These are phyloP conservation scores for Fusarium virguliforme DNA, from an alignment of 2,329 filamentous ascomycete genomes.

Conservation along the genomic window DNA sequence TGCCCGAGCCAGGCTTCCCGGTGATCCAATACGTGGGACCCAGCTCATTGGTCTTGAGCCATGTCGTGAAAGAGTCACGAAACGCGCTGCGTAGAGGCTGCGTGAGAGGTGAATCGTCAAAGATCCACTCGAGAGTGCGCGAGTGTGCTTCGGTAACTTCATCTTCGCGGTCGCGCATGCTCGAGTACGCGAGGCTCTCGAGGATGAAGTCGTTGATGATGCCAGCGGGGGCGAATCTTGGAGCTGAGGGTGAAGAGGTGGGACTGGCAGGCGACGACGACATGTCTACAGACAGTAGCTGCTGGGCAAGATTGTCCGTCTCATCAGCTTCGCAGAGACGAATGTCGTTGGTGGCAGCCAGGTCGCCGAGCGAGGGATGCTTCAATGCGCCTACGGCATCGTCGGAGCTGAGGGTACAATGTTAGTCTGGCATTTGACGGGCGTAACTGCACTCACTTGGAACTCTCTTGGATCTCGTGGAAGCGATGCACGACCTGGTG, in stretches of 20 bases:
- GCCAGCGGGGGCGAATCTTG: slow-evolving; percentile 34
- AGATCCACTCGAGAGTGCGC: slow-evolving; percentile 59
- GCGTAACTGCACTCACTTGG: slow-evolving; percentile 20
- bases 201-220: slow-evolving; percentile 54
- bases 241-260: neutral
- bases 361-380: neutral
- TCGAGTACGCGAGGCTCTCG: slow-evolving; percentile 53
- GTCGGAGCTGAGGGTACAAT: neutral
- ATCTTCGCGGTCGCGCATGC: slow-evolving; percentile 53
- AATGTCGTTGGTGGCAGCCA: neutral
- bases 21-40: slow-evolving; percentile 57
- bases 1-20: slow-evolving; percentile 63
- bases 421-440: neutral
- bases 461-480: slow-evolving; percentile 21
- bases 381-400: neutral
- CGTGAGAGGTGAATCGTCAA: slow-evolving; percentile 32
- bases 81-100: slow-evolving; percentile 18
- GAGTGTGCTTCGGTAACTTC: slow-evolving; percentile 53
- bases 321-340: neutral
- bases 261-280: neutral
- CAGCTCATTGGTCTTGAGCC: slow-evolving; percentile 46
- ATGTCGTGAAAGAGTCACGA: slow-evolving; percentile 46
- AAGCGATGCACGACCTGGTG: slow-evolving; percentile 32
- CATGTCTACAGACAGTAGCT: neutral
- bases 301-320: neutral